Evolutionary conservation across 139 green algal genomes (phyloP), one percentile per base, ranked within the genome.

Genomic region (Chlorella sp.): DNA sequence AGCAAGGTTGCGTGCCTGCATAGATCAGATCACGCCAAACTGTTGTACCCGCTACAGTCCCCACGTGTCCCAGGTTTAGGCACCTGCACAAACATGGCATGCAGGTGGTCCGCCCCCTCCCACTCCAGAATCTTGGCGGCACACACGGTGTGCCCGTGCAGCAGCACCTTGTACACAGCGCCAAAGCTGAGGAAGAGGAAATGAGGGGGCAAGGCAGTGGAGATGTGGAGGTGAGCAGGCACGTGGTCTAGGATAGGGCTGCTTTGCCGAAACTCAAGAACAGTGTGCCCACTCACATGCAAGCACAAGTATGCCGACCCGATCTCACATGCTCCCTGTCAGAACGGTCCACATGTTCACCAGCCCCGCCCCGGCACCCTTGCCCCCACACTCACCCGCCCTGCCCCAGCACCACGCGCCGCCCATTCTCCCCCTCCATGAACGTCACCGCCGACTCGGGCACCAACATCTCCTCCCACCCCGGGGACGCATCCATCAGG

Each of bases 51-150:
- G 7, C 48, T 57, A 16, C 48, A 16, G 48, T 57, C 48, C 48
- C 48, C 48, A 57, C 48, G n/a, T n/a, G n/a, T n/a, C 48, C 48
- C 48, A 5, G 48, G 7, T 9, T 9, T 57, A 16, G 5, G 48
- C 7, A 48, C 81, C 53, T 86, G 81, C 30, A 86, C 53, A 48
- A 86, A 86, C 53, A 37, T 36, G 16, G 34, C 5, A 30, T 75
- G 57, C 53, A 75, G 32, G 81, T 86, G 81, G 30, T 75, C 32
- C 15, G 39, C 39, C 32, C 32, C 81, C 11, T 75, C 57, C 57
- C 60, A 86, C 34, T 75, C 60, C 19, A 86, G 26, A 36, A 86
- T 24, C 82, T 86, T 86, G 82, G 57, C 57, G 12, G 82, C 82
- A 60, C 82, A 86, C 34, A 60, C 42, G 24, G 82, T 86, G 82